Conservation (phyloP, 257 asterid species). For the Solanum chmielewskii region DNA sequence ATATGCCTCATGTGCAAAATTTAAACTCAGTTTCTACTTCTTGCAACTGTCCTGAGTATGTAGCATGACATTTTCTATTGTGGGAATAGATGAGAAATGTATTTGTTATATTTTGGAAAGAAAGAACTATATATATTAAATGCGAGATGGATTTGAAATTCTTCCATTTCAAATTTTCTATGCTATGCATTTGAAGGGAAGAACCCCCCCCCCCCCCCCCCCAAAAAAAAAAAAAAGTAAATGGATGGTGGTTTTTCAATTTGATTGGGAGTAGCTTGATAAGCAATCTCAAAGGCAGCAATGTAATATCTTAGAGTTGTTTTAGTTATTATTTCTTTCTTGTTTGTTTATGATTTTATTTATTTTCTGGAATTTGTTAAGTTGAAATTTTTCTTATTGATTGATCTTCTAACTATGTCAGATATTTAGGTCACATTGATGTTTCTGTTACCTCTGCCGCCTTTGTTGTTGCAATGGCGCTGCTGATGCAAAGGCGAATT, state of each 20-base stretch:
- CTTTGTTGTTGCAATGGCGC: constrained; percentile 61
- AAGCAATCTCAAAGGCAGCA: not conserved
- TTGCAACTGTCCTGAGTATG: not conserved
- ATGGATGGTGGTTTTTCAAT: not conserved
- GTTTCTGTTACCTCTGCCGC: constrained; percentile 93
- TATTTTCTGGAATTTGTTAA: not conserved
- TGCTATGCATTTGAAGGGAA: not conserved
- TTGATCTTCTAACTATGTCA: constrained; percentile 11
- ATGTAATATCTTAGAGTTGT: not conserved
- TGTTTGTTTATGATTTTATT: not conserved
- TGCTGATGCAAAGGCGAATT: constrained; percentile 73
- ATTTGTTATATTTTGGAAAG: not conserved
- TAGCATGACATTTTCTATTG: not conserved
- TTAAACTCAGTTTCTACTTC: not conserved
- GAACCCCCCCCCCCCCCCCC: too few species aligned
- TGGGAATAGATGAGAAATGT: not conserved
- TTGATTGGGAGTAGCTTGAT: not conserved
- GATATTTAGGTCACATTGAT: constrained; percentile 87
- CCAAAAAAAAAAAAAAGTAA: not conserved
- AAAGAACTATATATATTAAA: not conserved
- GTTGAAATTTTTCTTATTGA: constrained; percentile 3
- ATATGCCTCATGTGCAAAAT: not conserved
- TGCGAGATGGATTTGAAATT: not conserved
- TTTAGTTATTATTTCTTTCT: not conserved
- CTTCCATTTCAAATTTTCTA: not conserved